Base-by-base conservation (phyloP, 1,284 basidiomycete species). In the Rhodotorula sp. region DNA sequence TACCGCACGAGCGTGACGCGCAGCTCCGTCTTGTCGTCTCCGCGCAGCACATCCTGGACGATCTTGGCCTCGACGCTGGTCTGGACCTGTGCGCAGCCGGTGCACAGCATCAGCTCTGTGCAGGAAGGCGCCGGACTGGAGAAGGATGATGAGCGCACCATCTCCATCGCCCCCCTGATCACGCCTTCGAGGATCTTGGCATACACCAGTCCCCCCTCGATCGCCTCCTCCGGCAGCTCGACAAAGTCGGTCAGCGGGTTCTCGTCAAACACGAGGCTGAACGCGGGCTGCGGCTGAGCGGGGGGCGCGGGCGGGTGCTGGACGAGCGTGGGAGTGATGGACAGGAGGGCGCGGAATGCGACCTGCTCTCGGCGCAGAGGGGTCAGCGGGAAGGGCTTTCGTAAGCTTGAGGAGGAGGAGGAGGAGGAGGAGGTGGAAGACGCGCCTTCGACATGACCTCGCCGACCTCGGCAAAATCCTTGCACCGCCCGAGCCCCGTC, bases 261-360 rank as follows among this genome's bases (percentile, higher is more conserved):
- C 81, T 99, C 97, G 67, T 98, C 94, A 25, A 99, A 84, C 1
- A 89, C 90, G 66, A 99, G 84, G 19, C 88, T 88, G 81, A 99
- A 98, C 60, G 87, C 85, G 17, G 74, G 74, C 63, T 76, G 70
- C 12, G 86, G 80, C 21, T 85, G 81, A 3, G 85, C 83, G 1
- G 66, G 59, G 41, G 82, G 82, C 21, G 85, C 83, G 21, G 67
- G 84, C 79, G 75, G 86, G 61, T 74, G 85, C 78, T 96, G 93
- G 15, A 89, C 87, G 61, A 98, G 87, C 39, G 84, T 85, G 0
- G 97, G 97, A 0, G 91, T 90, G 77, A 98, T 91, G 81, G 97
- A 97, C 67, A 99, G 84, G 82, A 99, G 99, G 22, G 94, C 90
- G 83, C 97, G 97, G 86, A 99, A 99, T n/a, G 94, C 97, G 77